Evolutionary conservation across 192 early-diverging fungal species (phyloP), one percentile per base, ranked within the genome.

Genomic region (Umbelopsis isabellina): DNA sequence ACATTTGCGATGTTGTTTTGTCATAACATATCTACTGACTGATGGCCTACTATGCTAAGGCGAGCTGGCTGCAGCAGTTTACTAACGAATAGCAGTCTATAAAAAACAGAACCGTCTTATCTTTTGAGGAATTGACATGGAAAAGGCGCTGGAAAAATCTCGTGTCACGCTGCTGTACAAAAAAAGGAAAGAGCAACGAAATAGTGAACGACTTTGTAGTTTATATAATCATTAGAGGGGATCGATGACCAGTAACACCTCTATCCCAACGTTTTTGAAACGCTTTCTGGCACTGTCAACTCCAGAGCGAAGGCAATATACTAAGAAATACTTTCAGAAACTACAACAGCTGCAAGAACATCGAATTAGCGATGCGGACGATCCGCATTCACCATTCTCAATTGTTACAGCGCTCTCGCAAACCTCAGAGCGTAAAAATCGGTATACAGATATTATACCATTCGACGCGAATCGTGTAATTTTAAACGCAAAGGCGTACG

Each of bases 381-480:
- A 6, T 33, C n/a, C 64, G 0, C 44, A 50, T 11, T 72, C 78
- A 13, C 69, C 66, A 23, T 79, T 79, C 71, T 61, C 55, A 65
- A 37, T 47, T 0, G 70, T 21, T 16, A 12, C 46, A 27, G 67
- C 13, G 68, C 70, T 20, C n/a, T 46, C 18, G 46, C 66, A 0
- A 20, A 12, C 23, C 11, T 50, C 33, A 35, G 27, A 20, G 55
- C 51, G 15, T 45, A 69, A 27, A 66, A 79, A 72, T 58, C 70
- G 80, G 72, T 78, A 79, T 73, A 67, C 72, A 72, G 78, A 80
- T 83, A 75, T 73, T 66, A 52, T 69, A 22, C 76, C 82, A 52
- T 65, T 49, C 49, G 49, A 69, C 66, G 22, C 51, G 35, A 79
- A 68, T 49, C 49, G 66, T 12, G 49, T 72, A 1, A 10, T 50